Evolutionary conservation across 768 basidiomycete genomes (phyloP).

Genomic region (Saitozyma podzolica): DNA sequence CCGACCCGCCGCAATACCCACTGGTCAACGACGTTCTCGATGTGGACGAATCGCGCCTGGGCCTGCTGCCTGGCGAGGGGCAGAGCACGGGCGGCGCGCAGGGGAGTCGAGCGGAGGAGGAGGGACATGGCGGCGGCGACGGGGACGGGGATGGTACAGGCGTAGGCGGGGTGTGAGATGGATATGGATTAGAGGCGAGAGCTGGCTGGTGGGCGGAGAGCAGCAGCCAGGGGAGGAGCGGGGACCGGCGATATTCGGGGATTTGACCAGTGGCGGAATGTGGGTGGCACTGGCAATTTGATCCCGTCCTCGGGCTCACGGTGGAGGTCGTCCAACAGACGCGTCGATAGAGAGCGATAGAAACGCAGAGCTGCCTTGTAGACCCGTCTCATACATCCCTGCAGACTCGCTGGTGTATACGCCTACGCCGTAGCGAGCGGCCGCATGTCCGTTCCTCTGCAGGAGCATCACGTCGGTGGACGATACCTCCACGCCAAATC

Average conservation of each 20-base stretch:
- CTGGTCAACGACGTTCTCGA: conserved; percentile 51
- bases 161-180: too few relatives aligned
- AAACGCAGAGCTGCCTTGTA: too few relatives aligned
- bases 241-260: background rate
- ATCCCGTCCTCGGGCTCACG: background rate
- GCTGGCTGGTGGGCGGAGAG: background rate
- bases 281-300: background rate
- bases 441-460: too few relatives aligned
- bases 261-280: background rate
- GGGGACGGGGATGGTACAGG: too few relatives aligned
- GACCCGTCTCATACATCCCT: too few relatives aligned
- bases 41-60: conserved; percentile 41
- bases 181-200: too few relatives aligned
- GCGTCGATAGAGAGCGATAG: background rate
- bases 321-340: conserved; percentile 6
- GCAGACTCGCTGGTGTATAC: too few relatives aligned
- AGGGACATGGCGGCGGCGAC: conserved; percentile 33
- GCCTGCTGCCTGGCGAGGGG: conserved; percentile 14
- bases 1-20: conserved; percentile 15
- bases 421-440: too few relatives aligned
- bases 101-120: conserved; percentile 36
- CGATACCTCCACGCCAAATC: conserved; percentile 41
- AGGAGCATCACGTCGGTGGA: conserved; percentile 12
- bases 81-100: conserved; percentile 29
- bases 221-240: background rate